Conservation (phyloP, 257 asterid species). For the Solanum pimpinellifolium region DNA sequence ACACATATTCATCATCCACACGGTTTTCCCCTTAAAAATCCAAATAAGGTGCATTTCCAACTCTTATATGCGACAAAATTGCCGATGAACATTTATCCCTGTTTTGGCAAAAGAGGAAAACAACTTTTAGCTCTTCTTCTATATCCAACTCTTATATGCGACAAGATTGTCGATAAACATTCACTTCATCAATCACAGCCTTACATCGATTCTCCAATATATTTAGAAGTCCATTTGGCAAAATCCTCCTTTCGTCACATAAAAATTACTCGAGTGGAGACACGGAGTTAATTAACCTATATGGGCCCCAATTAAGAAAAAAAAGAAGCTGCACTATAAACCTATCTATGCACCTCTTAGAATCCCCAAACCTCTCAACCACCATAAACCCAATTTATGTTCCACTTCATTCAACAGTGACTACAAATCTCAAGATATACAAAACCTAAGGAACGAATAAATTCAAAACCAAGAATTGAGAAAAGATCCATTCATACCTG, state of each 20-base stretch:
- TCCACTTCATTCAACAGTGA: neutral
- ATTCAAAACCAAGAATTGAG: neutral
- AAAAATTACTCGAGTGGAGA: neutral
- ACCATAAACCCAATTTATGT: neutral
- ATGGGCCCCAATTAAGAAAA: neutral
- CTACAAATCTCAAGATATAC: neutral
- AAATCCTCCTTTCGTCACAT: neutral
- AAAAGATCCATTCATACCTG: conserved; percentile 36
- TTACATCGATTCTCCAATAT: neutral
- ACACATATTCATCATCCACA: neutral
- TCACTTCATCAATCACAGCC: neutral
- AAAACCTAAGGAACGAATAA: neutral
- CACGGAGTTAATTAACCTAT: neutral
- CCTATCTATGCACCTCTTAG: neutral
- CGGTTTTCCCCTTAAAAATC: neutral
- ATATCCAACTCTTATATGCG: neutral
- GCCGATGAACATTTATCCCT: neutral
- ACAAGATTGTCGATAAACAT: neutral
- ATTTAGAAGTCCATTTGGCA: neutral
- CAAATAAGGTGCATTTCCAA: neutral
- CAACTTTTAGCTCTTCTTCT: neutral
- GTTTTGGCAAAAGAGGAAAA: neutral
- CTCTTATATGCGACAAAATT: too few species aligned
- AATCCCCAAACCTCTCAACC: neutral
- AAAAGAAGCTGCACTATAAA: neutral